A percentile compares a stretch with the other conserved stretches of the same genome.
phyloP scores from a whole-genome alignment of 2,329 filamentous ascomycete genomes.

The Claviceps paspali region DNA sequence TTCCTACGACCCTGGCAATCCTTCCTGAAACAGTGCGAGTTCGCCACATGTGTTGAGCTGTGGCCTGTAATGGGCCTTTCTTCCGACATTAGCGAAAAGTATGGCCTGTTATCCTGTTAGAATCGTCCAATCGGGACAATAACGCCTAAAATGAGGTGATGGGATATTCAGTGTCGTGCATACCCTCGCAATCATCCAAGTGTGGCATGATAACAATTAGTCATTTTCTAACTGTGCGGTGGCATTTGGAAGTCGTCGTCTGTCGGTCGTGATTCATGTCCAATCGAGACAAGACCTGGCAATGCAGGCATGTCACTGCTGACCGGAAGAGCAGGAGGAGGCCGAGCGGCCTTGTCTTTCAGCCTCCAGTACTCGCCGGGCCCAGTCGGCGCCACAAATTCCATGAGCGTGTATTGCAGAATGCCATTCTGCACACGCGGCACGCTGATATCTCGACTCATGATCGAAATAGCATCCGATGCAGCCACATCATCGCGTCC shows the following conservation, averaged over 20 bases:
- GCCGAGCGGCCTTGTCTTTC: constrained; percentile 8
- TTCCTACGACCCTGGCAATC: background rate
- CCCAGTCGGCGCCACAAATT: constrained; percentile 24
- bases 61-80: background rate
- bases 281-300: constrained; percentile 2
- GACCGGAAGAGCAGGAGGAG: constrained; percentile 6
- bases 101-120: background rate
- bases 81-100: background rate
- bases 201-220: constrained; percentile 1
- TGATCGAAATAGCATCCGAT: constrained; percentile 12
- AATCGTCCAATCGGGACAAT: background rate
- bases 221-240: background rate
- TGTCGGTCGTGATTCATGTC: background rate
- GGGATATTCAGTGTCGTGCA: constrained; percentile 1
- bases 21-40: constrained; percentile 2
- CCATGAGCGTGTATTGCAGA: constrained; percentile 32
- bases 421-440: constrained; percentile 29
- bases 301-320: constrained; percentile 4
- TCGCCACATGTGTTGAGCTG: background rate
- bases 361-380: constrained; percentile 24
- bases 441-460: constrained; percentile 27
- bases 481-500: constrained; percentile 29
- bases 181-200: constrained; percentile 3
- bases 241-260: background rate
- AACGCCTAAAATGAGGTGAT: background rate